Conservation (phyloP, 1,284 basidiomycete species). For the Paramarasmius palmivorus region DNA sequence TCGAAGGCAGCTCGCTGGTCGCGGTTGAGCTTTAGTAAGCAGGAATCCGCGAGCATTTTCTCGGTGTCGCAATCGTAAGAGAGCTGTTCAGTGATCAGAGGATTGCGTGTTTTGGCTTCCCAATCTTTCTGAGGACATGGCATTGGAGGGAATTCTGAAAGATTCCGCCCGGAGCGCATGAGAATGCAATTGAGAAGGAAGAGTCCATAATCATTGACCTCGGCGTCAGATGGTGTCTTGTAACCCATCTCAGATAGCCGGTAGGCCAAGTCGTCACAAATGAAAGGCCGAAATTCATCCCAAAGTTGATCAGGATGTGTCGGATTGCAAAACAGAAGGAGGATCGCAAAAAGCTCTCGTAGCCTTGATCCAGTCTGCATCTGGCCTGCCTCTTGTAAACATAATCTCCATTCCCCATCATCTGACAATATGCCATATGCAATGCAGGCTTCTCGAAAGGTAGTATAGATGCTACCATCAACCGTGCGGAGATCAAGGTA, state of each 20-base stretch:
- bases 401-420: slow-evolving; percentile 43
- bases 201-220: slow-evolving; percentile 36
- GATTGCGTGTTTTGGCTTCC: too few species aligned
- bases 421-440: slow-evolving; percentile 42
- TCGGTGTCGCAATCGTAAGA: too few species aligned
- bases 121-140: too few species aligned
- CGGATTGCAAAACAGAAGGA: slow-evolving; percentile 35
- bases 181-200: slow-evolving; percentile 28
- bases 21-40: too few species aligned
- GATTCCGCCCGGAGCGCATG: too few species aligned
- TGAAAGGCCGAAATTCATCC: slow-evolving; percentile 29
- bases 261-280: slow-evolving; percentile 46
- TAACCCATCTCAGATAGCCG: slow-evolving; percentile 19
- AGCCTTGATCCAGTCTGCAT: slow-evolving; percentile 41
- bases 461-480: slow-evolving; percentile 22
- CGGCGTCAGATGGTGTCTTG: slow-evolving; percentile 22
- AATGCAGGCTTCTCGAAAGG: slow-evolving; percentile 37
- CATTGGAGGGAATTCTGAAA: too few species aligned
- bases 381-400: slow-evolving; percentile 38
- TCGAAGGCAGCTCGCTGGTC: too few species aligned
- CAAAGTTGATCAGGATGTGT: slow-evolving; percentile 35
- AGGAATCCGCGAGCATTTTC: too few species aligned
- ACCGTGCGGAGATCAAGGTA: slow-evolving; percentile 33
- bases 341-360: slow-evolving; percentile 38
- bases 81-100: too few species aligned